Evolutionary conservation across 163 green algal genomes (phyloP).

Genomic region (Scenedesmus sp.): DNA sequence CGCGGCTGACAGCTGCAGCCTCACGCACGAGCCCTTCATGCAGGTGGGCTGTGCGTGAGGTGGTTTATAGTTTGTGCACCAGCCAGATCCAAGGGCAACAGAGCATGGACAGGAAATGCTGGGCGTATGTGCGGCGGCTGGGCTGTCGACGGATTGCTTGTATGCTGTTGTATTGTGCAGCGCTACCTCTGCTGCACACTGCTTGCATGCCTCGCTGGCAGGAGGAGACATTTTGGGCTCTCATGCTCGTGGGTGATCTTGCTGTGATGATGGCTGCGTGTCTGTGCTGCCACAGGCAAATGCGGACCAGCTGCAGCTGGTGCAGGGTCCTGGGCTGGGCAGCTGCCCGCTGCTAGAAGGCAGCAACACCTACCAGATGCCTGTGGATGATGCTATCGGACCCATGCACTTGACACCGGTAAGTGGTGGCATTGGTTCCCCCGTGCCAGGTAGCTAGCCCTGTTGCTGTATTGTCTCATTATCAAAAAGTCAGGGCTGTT

Average conservation of each 20-base stretch:
- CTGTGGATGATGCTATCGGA: conserved; percentile 48
- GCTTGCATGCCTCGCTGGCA: not conserved
- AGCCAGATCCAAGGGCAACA: not conserved
- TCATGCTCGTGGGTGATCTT: not conserved
- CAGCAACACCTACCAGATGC: conserved; percentile 53
- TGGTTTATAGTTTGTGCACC: not conserved
- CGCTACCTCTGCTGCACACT: not conserved
- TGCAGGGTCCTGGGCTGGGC: conserved; percentile 5
- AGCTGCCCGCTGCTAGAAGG: conserved; percentile 51
- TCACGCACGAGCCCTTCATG: conserved; percentile 77
- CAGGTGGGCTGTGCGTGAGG: conserved; percentile 42
- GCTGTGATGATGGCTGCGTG: not conserved
- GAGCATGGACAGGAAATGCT: not conserved
- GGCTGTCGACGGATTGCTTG: not conserved
- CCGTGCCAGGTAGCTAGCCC: not conserved
- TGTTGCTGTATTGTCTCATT: not conserved
- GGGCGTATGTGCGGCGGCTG: not conserved
- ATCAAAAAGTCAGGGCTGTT: not conserved
- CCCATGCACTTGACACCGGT: conserved; percentile 36
- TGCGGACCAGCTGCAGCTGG: conserved; percentile 47
- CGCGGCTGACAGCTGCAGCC: conserved; percentile 78
- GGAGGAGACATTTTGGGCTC: not conserved
- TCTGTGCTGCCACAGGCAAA: conserved; percentile 39
- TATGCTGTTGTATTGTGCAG: not conserved
- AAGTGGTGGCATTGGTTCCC: not conserved